Evolutionary conservation across 371 early-diverging fungal species (phyloP).

Genomic region (Umbelopsis sp.): DNA sequence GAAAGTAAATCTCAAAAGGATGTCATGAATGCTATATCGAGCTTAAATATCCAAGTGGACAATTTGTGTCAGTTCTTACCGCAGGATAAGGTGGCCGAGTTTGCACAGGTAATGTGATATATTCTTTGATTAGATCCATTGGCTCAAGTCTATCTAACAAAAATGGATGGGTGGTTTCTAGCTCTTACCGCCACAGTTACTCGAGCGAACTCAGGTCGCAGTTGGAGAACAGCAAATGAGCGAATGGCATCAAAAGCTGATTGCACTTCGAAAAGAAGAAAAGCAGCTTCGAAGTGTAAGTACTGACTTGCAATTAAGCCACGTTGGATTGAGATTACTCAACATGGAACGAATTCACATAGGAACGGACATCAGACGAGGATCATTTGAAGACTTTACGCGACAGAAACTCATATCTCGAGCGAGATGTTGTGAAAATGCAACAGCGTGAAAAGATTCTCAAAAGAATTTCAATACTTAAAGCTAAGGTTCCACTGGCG

Average conservation of each 20-base stretch:
- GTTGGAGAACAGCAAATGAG: conserved; percentile 74
- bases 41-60: conserved; percentile 90
- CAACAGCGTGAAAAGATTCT: conserved; percentile 69
- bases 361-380: conserved; percentile 61
- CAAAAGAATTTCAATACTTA: conserved; percentile 30
- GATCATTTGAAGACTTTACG: conserved; percentile 56
- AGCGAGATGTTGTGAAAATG: conserved; percentile 76
- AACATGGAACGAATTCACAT: neutral
- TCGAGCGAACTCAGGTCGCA: conserved; percentile 85
- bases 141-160: neutral
- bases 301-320: neutral
- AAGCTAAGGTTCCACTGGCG: conserved; percentile 67
- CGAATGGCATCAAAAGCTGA: conserved; percentile 69
- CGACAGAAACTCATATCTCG: conserved; percentile 62
- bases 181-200: conserved; percentile 75
- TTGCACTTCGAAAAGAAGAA: conserved; percentile 65
- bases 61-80: conserved; percentile 97
- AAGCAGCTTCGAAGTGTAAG: conserved; percentile 52
- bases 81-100: conserved; percentile 93
- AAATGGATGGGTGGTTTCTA: conserved; percentile 27
- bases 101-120: conserved; percentile 69
- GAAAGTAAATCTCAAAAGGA: conserved; percentile 61
- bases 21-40: conserved; percentile 59
- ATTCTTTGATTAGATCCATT: neutral
- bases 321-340: too few species aligned